A percentile compares a stretch with the other conserved stretches of the same genome.
These are phyloP conservation scores for Cicer chorassanicum DNA, from an alignment of 306 rosid species.

Conservation along the genomic window DNA sequence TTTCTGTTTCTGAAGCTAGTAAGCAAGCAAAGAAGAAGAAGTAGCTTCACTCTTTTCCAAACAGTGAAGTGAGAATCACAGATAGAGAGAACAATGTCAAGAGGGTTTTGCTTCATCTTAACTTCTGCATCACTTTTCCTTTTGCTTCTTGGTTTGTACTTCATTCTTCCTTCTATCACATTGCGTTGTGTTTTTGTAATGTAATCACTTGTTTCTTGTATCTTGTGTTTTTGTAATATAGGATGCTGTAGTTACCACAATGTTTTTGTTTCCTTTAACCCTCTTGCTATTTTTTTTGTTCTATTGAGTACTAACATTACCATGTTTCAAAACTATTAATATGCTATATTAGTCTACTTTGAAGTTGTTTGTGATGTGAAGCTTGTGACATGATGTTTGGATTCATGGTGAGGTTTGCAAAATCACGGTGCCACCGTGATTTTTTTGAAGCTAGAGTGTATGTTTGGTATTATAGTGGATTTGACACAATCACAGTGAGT, in stretches of 20 bases:
- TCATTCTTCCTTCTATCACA: constrained; percentile 23
- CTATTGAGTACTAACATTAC: too few species aligned
- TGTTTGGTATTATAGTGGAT: too few species aligned
- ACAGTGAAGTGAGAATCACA: background rate
- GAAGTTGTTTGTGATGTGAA: constrained; percentile 11
- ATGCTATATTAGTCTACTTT: background rate
- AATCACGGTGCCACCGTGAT: too few species aligned
- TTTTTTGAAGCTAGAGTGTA: too few species aligned
- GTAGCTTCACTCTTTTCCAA: constrained; percentile 30
- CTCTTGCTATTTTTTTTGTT: too few species aligned
- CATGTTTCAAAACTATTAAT: too few species aligned
- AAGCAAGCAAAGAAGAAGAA: constrained; percentile 26
- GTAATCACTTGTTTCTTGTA: background rate
- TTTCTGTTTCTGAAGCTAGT: constrained; percentile 26
- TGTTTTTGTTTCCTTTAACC: too few species aligned
- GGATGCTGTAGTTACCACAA: too few species aligned
- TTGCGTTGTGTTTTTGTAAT: background rate
- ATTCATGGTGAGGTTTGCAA: too few species aligned
- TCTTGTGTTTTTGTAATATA: background rate
- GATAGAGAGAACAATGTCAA: constrained; percentile 48
- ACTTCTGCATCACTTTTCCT: constrained; percentile 55
- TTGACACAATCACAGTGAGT: too few species aligned
- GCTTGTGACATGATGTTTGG: background rate
- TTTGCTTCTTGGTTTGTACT: constrained; percentile 71
- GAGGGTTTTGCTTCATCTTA: constrained; percentile 50